Evolutionary conservation across 164 flowering plant species (phyloP), one percentile per base, ranked within the genome.

Genomic region (Dillenia suffruticosa): DNA sequence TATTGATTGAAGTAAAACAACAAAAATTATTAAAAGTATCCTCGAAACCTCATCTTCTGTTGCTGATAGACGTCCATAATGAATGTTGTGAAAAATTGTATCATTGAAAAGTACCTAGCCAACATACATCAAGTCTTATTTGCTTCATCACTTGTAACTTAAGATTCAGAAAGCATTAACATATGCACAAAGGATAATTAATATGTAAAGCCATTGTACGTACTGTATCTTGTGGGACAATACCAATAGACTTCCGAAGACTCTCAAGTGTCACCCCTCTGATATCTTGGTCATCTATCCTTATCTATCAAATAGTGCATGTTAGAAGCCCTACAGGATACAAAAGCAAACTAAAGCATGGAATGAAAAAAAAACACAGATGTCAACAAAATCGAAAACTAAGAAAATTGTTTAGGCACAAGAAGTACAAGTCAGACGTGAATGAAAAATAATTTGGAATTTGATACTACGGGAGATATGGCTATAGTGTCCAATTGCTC

Each of bases 141-240:
- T 56, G 46, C n/a, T 52, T 44, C 19, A 24, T n/a, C 45, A 46
- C 46, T 22, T 65, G 56, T 15, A n/a, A n/a, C 51, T 26, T 40
- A 14, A 24, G 19, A 56, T 40, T 43, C 43, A 49, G 44, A 45
- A n/a, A 32, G 46, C 9, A 19, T 48, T 15, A 32, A 47, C 9
- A 54, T 53, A 59, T 15, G 10, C 46, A 57, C 1, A 43, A 19
- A 40, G 60, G 16, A 46, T 15, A 5, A 5, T 58, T 0, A 56
- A 12, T 58, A 55, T 43, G 9, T 6, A 43, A 24, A 24, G 44
- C 19, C 46, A 19, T 45, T 9, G 13, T 45, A 45, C 84, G 74
- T 76, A 94, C 98, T 45, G 95, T 89, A 72, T 94, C 99, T 67
- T 94, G 97, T 19, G 99, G 99, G 15, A 94, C 99, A 75, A 94